phyloP scores from a whole-genome alignment of 139 green algal genomes.

The Chlorella sorokiniana region DNA sequence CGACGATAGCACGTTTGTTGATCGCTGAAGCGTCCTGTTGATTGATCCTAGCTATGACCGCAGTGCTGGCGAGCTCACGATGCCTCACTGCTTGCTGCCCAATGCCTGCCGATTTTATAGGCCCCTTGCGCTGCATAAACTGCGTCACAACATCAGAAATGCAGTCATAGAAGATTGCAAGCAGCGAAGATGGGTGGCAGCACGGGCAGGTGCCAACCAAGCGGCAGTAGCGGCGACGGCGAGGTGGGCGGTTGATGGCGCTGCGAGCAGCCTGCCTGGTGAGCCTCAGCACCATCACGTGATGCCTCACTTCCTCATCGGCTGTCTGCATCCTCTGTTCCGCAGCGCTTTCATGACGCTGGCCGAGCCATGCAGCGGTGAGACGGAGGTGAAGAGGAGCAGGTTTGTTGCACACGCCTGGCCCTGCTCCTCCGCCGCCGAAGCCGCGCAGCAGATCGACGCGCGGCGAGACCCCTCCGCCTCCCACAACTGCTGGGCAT shows the following conservation, averaged over 20 bases:
- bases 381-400: constrained; percentile 66
- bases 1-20: too few species aligned
- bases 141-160: neutral
- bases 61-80: too few species aligned
- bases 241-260: neutral
- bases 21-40: too few species aligned
- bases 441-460: constrained; percentile 62
- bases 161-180: neutral
- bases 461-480: constrained; percentile 53
- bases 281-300: neutral
- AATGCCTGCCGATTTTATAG: too few species aligned
- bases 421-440: constrained; percentile 52
- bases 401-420: constrained; percentile 77
- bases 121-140: too few species aligned
- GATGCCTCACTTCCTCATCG: neutral
- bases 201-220: neutral
- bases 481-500: constrained; percentile 86
- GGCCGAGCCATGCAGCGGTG: neutral
- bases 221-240: neutral
- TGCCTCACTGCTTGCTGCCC: too few species aligned
- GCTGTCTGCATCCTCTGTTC: too few species aligned
- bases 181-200: neutral
- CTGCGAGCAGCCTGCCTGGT: neutral
- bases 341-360: constrained; percentile 14
- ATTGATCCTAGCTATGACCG: too few species aligned